A percentile compares a stretch with the other conserved stretches of the same genome.
These are phyloP conservation scores for Catharanthus roseus DNA, from an alignment of 257 asterid genomes.

Conservation along the genomic window DNA sequence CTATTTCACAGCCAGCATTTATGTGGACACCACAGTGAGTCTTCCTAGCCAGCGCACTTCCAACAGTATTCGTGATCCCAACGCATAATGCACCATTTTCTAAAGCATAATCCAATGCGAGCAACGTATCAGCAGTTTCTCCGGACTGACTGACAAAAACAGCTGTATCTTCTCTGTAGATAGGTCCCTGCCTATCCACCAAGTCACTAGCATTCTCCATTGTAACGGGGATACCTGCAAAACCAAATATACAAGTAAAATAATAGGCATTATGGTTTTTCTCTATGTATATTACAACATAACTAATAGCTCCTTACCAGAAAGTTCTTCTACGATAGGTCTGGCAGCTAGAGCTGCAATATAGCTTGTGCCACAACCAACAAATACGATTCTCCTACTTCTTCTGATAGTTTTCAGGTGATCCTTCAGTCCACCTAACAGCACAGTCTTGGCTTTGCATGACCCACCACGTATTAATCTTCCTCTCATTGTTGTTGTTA, in stretches of 20 bases:
- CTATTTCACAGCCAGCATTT: constrained; percentile 98
- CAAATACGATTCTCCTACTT: constrained; percentile 89
- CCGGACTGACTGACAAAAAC: constrained; percentile 98
- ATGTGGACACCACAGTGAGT: constrained; percentile 97
- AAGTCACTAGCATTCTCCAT: constrained; percentile 99
- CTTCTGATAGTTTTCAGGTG: constrained; percentile 88
- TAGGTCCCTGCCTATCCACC: constrained; percentile 95
- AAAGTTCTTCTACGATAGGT: constrained; percentile 90
- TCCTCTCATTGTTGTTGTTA: constrained; percentile 94
- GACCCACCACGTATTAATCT: constrained; percentile 94
- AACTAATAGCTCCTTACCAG: constrained; percentile 47
- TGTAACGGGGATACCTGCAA: constrained; percentile 82
- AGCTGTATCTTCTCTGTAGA: constrained; percentile 92
- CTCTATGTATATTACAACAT: not conserved
- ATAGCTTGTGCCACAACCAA: constrained; percentile 98
- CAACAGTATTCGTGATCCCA: constrained; percentile 96
- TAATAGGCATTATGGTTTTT: not conserved
- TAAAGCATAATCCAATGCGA: constrained; percentile 87
- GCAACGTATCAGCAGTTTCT: constrained; percentile 96
- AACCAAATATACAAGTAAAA: constrained; percentile 7
- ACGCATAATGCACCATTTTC: constrained; percentile 94
- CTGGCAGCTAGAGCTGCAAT: constrained; percentile 97
- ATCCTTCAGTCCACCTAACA: constrained; percentile 93
- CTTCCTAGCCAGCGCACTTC: constrained; percentile 97
- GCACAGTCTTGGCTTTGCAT: constrained; percentile 80